phyloP scores from a whole-genome alignment of 164 flowering plant species.

The Stephania japonica region DNA sequence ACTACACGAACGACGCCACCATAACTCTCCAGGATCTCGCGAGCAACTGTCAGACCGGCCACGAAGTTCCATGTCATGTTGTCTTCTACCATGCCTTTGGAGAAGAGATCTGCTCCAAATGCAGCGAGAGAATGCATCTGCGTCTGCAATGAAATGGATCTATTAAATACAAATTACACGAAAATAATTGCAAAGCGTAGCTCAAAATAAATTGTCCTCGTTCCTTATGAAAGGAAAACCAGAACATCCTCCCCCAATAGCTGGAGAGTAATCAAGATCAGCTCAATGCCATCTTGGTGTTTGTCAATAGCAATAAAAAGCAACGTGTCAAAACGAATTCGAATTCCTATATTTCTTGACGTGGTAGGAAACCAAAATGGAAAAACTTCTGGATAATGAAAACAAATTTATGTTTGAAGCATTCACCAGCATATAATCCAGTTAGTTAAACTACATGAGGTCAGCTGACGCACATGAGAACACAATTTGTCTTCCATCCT shows the following conservation, averaged over 20 bases:
- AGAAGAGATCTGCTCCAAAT: slow-evolving; percentile 73
- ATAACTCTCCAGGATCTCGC: slow-evolving; percentile 85
- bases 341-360: not conserved
- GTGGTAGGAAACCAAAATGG: not conserved
- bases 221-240: not conserved
- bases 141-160: slow-evolving; percentile 48
- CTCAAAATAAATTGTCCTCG: not conserved
- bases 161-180: not conserved
- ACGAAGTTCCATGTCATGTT: slow-evolving; percentile 97
- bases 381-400: not conserved
- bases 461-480: not conserved
- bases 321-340: too few relatives aligned
- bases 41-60: slow-evolving; percentile 87
- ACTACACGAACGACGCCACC: slow-evolving; percentile 82
- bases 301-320: not conserved
- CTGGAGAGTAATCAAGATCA: not conserved
- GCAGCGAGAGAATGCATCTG: slow-evolving; percentile 93
- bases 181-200: not conserved
- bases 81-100: slow-evolving; percentile 67
- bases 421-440: not conserved
- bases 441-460: not conserved
- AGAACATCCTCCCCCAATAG: not conserved
- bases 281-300: not conserved
- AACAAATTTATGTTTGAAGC: not conserved
- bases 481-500: not conserved